Evolutionary conservation across 805 yeast genomes (phyloP), one percentile per base, ranked within the genome.

Genomic region (Naumovozyma baii): DNA sequence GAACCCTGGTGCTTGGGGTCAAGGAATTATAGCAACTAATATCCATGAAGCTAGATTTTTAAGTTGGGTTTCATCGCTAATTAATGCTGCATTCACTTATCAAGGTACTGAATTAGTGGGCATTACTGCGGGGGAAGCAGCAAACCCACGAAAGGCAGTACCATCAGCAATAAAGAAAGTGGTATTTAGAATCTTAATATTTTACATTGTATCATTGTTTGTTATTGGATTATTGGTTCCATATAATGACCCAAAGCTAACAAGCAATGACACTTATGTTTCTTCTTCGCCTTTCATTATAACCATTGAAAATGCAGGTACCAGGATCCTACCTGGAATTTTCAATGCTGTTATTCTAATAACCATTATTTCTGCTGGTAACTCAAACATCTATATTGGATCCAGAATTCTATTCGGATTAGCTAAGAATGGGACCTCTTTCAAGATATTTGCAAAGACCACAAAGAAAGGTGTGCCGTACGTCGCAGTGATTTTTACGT

Each of bases 61-160:
- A 33, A 83, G 83, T 37, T 78, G 79, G 77, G 67, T 77, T 40
- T 65, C 75, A 9, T 76, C 83, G 4, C 66, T 80, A 48, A 68
- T 80, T 45, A 72, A 72, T 41, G 82, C 86, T 30, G 79, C 81
- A 17, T 80, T 80, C 64, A 79, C 86, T 29, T 80, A 72, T 61
- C 85, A 78, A 61, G 86, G 86, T 56, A 76, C 80, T 39, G 87
- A 80, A 58, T 67, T 78, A 54, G 73, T 78, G 18, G 85, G 84
- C 56, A 66, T 80, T 36, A 66, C 83, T 3, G 80, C 82, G 31
- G 83, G 84, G 59, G 87, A 80, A 61, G 66, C 78, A 35, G 64
- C 65, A 31, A 74, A 76, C 55, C 84, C 85, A 40, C 63, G 76
- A 57, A 75, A 72, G 46, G 64, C 80, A 20, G 76, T 80, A 41